phyloP scores from a whole-genome alignment of 1,284 basidiomycete genomes.

The Apiotrichum porosum region DNA sequence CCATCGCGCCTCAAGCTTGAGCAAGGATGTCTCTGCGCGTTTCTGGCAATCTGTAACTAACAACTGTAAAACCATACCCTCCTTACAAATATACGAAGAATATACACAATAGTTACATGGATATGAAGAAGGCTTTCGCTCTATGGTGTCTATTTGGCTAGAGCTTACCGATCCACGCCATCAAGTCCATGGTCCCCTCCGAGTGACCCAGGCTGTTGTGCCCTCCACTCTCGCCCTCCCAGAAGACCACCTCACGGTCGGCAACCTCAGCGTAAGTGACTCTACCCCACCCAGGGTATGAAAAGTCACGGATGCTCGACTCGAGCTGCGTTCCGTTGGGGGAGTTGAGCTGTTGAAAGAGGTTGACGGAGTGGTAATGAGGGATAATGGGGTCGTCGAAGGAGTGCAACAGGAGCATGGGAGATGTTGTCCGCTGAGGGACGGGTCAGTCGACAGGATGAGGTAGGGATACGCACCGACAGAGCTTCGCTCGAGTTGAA shows the following conservation, averaged over 20 bases:
- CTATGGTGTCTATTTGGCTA: too few species aligned
- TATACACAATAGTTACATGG: too few species aligned
- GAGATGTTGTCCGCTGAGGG: conserved; percentile 57
- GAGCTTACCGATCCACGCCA: conserved; percentile 30
- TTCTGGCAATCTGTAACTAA: too few species aligned
- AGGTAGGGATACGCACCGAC: conserved; percentile 11
- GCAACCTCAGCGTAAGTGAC: conserved; percentile 13
- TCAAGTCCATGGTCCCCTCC: conserved; percentile 44
- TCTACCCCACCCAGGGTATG: conserved; percentile 31
- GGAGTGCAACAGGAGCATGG: conserved; percentile 73
- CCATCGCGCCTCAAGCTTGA: conserved; percentile 14
- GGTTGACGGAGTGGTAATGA: conserved; percentile 63
- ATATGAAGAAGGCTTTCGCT: too few species aligned
- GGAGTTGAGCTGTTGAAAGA: conserved; percentile 60
- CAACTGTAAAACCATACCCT: too few species aligned
- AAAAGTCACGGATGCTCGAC: conserved; percentile 1
- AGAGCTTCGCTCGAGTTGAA: conserved; percentile 35
- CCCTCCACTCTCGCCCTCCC: conserved; percentile 38
- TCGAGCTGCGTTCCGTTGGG: conserved; percentile 1
- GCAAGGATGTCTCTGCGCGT: too few species aligned
- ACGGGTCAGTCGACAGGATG: background rate
- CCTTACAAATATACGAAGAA: too few species aligned
- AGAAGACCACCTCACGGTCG: conserved; percentile 28
- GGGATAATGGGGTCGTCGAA: conserved; percentile 78
- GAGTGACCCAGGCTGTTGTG: conserved; percentile 42